These are phyloP conservation scores for Solanum medicagineum DNA, from an alignment of 257 asterid species.

Conservation along the genomic window DNA sequence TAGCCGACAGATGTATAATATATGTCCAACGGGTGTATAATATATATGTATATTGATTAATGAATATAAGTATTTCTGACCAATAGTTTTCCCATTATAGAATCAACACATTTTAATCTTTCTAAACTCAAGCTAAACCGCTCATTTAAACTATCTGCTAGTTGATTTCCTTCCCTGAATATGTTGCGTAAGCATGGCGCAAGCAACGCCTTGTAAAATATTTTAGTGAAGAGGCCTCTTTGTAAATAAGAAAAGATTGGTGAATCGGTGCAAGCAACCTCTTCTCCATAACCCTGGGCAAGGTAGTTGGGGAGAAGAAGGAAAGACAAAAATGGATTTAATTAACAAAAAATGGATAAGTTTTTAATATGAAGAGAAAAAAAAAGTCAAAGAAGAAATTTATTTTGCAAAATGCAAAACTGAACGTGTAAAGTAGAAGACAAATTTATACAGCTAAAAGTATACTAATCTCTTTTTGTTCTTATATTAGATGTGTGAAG, in stretches of 20 bases:
- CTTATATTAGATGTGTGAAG: neutral
- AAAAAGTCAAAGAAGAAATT: neutral
- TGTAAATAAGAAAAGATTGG: neutral
- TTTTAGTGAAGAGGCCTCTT: neutral
- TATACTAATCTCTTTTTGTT: neutral
- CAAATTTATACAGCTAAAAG: neutral
- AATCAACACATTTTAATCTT: neutral
- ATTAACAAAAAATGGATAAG: neutral
- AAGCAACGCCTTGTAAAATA: neutral
- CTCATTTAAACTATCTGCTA: neutral
- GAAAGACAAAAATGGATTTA: neutral
- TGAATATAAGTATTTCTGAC: neutral
- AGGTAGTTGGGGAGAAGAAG: neutral
- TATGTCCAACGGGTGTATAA: neutral
- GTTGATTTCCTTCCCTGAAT: neutral
- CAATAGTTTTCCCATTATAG: neutral
- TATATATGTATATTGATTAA: neutral
- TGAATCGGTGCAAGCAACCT: slow-evolving; percentile 1
- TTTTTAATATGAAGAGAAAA: neutral
- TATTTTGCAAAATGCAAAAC: neutral
- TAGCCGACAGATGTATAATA: neutral
- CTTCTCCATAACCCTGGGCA: neutral
- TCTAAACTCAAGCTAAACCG: neutral
- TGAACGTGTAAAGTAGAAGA: neutral
- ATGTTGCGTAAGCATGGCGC: neutral